Evolutionary conservation across 345 rosid species (phyloP), one percentile per base, ranked within the genome.

Genomic region (Hypericum androsaemum): DNA sequence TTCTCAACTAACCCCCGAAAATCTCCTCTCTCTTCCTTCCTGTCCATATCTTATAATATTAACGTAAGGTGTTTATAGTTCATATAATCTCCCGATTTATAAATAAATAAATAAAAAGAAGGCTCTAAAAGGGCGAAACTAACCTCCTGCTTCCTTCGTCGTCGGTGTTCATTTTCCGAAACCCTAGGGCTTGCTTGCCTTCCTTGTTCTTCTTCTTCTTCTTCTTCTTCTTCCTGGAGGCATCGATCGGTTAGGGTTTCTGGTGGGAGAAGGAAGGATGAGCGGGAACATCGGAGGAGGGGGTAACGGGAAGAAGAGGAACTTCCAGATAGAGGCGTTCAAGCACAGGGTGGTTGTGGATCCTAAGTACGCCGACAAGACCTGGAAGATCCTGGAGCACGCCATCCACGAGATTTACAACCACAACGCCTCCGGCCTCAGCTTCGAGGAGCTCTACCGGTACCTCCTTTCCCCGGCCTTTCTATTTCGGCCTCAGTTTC

Each of bases 401-500:
- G 98, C 97, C 47, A 92, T 88, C 58, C 94, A 81, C 48, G 95
- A 88, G 83, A 92, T 92, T 85, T 92, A 92, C 71, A 92, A 92
- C 73, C 98, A 92, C 60, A 89, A 92, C 53, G 97, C 98, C 44
- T 88, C 96, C 54, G 96, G 96, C 49, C 97, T 92, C 60, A 88
- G 95, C 39, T 92, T 92, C 59, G 98, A 92, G 69, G 97, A 92
- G 77, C 97, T 92, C 47, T 92, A 92, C 65, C 85, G 98, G 97
- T 92, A 13, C 38, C 5, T 35, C 15, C 12, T 22, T 17, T n/a
- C n/a, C 36, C 35, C 41, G 36, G 40, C 43, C 28, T 10, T 16
- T 52, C 43, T 52, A 12, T 39, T 37, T 39, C 37, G 35, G n/a
- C 14, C 12, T 52, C 36, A 7, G 9, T 12, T 50, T 13, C n/a